phyloP scores from a whole-genome alignment of 2,329 filamentous ascomycete species.

The Lachnellula suecica region DNA sequence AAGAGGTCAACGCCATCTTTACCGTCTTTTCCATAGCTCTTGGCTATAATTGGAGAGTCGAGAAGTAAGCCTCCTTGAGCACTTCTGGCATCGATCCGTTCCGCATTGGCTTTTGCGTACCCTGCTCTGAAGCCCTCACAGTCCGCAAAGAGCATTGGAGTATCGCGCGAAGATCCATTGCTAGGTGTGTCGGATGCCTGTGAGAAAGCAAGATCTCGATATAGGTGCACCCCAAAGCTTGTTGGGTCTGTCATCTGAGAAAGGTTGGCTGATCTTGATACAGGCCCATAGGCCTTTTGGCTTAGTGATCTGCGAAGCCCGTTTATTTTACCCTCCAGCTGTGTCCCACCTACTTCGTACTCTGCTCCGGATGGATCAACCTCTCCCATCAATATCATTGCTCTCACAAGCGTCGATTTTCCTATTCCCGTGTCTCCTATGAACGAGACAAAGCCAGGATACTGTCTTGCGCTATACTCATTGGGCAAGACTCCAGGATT shows the following conservation, averaged over 20 bases:
- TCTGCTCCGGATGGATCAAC: slow-evolving; percentile 5
- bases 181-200: neutral
- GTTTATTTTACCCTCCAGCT: slow-evolving; percentile 2
- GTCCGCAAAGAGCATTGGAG: slow-evolving; percentile 23
- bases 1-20: slow-evolving; percentile 24
- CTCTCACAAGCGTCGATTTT: slow-evolving; percentile 24
- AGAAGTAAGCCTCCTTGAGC: slow-evolving; percentile 1
- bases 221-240: slow-evolving; percentile 24
- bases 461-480: slow-evolving; percentile 13
- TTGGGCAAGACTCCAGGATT: slow-evolving; percentile 7
- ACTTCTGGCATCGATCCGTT: slow-evolving; percentile 3
- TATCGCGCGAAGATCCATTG: slow-evolving; percentile 1
- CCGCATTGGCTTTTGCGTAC: slow-evolving; percentile 13
- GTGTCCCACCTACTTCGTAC: neutral
- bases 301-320: slow-evolving; percentile 3
- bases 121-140: slow-evolving; percentile 25
- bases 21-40: slow-evolving; percentile 13
- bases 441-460: slow-evolving; percentile 26
- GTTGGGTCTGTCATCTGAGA: slow-evolving; percentile 19
- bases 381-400: slow-evolving; percentile 22
- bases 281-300: slow-evolving; percentile 11
- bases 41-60: slow-evolving; percentile 6
- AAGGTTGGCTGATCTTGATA: slow-evolving; percentile 13
- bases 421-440: slow-evolving; percentile 22
- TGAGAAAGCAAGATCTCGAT: slow-evolving; percentile 10